These are phyloP conservation scores for Eutypa lata DNA, from an alignment of 2,329 filamentous ascomycete species.

Conservation along the genomic window DNA sequence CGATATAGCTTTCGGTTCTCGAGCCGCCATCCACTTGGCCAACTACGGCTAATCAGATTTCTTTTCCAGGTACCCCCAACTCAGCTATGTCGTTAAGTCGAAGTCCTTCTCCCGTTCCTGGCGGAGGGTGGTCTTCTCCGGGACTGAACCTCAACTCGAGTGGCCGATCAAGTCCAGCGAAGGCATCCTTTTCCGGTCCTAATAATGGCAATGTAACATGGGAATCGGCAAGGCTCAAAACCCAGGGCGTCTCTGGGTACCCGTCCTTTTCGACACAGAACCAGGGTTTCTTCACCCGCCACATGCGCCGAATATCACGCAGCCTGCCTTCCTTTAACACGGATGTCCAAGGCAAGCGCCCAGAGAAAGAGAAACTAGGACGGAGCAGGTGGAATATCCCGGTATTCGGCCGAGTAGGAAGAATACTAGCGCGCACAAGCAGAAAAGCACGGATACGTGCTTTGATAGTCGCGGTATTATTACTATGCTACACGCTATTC, in stretches of 20 bases:
- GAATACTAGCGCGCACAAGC: slow-evolving; percentile 49
- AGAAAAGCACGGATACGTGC: slow-evolving; percentile 65
- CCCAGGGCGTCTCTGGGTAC: slow-evolving; percentile 69
- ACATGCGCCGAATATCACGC: slow-evolving; percentile 77
- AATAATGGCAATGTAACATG: slow-evolving; percentile 66
- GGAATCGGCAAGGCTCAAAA: slow-evolving; percentile 79
- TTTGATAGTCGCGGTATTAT: slow-evolving; percentile 55
- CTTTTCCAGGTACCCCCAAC: slow-evolving; percentile 49
- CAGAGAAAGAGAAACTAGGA: slow-evolving; percentile 75
- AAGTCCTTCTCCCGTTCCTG: slow-evolving; percentile 79
- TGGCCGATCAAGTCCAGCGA: slow-evolving; percentile 65
- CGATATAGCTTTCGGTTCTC: not conserved
- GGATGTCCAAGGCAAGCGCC: slow-evolving; percentile 46
- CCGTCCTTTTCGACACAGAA: slow-evolving; percentile 78
- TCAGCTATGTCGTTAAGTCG: slow-evolving; percentile 77
- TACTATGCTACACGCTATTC: slow-evolving; percentile 63
- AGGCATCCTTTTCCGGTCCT: slow-evolving; percentile 41
- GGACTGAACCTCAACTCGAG: slow-evolving; percentile 69
- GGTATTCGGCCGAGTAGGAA: slow-evolving; percentile 44
- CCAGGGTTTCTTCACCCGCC: slow-evolving; percentile 81
- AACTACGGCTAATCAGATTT: slow-evolving; percentile 4
- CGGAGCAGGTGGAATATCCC: slow-evolving; percentile 54
- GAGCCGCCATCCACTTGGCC: not conserved
- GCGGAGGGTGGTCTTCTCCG: slow-evolving; percentile 86
- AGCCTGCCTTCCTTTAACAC: slow-evolving; percentile 72